Evolutionary conservation across 2,329 filamentous ascomycete species (phyloP), one percentile per base, ranked within the genome.

Genomic region (Exophiala sp.): DNA sequence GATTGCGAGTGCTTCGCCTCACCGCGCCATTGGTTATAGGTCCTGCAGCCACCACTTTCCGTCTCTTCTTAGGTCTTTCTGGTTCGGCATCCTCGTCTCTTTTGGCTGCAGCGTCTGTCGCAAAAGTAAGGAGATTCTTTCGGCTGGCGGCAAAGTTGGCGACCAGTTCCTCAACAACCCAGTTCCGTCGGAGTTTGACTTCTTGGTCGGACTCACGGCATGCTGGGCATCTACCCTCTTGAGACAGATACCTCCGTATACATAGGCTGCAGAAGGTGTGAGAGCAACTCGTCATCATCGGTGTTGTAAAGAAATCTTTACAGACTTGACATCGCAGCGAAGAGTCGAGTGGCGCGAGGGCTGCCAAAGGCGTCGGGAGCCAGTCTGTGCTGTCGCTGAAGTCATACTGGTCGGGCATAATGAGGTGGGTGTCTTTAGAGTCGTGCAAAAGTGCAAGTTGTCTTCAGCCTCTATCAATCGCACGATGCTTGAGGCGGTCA

Each of bases 181-280:
- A 88, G 69, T 97, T 97, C 43, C 86, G 86, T 54, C 91, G 81
- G 62, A 99, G 68, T 69, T 89, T 94, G 57, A 89, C 80, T 68
- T 92, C 90, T 68, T 96, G 91, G 62, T 95, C 89, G 1, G 77
- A 71, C 5, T 82, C 76, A 47, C 90, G 85, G 71, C 94, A 99
- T 1, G 89, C 78, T 0, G 94, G 94, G 65, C 94, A 99, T 71
- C 88, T 91, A 7, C 90, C 88, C 62, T 96, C 91, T 32, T 82
- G 80, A 2, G 86, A 86, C 1, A 99, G 79, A 57, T 88, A 90
- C 59, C 91, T 81, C 29, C 94, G 87, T 68, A 99, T 97, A 70
- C 94, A 99, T 50, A 95, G 75, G 5, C 92, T 96, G 77, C 94
- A 99, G 68, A 99, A 99, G 0, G 94, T 97, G 69, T 99, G 94